These are phyloP conservation scores for Peniophora sp. DNA, from an alignment of 1,284 basidiomycete species.

Conservation along the genomic window DNA sequence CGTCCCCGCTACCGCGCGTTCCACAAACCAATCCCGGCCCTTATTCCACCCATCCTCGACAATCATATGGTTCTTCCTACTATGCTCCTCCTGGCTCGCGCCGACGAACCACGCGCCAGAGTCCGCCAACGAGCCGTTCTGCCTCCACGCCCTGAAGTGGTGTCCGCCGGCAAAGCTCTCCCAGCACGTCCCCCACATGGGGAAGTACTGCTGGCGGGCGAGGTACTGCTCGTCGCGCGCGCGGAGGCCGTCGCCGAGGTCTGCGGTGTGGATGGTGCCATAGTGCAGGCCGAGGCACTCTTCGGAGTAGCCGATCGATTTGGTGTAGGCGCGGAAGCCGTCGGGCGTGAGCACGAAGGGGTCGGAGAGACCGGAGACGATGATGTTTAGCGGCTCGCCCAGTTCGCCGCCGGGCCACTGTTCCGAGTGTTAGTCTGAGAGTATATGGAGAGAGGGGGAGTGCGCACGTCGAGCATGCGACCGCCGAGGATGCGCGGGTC, in stretches of 20 bases:
- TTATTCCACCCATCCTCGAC: conserved; percentile 70
- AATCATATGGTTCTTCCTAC: conserved; percentile 62
- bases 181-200: conserved; percentile 38
- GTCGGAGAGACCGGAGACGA: conserved; percentile 37
- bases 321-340: conserved; percentile 30
- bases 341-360: conserved; percentile 32
- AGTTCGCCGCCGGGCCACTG: conserved; percentile 19
- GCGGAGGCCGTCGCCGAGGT: conserved; percentile 38
- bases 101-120: conserved; percentile 41
- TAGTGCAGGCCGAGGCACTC: conserved; percentile 40
- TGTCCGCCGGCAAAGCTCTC: conserved; percentile 39
- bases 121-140: conserved; percentile 34
- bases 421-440: not conserved
- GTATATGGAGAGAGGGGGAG: not conserved
- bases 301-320: conserved; percentile 58
- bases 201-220: conserved; percentile 35
- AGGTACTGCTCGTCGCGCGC: conserved; percentile 32
- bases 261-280: conserved; percentile 34
- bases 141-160: conserved; percentile 39
- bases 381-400: conserved; percentile 39
- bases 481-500: conserved; percentile 69
- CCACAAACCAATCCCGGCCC: conserved; percentile 67
- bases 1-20: conserved; percentile 51
- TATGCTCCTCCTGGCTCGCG: conserved; percentile 70
- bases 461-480: conserved; percentile 58